Conservation (phyloP, 177 flowering plant genomes). For the Vitis hybrid region DNA sequence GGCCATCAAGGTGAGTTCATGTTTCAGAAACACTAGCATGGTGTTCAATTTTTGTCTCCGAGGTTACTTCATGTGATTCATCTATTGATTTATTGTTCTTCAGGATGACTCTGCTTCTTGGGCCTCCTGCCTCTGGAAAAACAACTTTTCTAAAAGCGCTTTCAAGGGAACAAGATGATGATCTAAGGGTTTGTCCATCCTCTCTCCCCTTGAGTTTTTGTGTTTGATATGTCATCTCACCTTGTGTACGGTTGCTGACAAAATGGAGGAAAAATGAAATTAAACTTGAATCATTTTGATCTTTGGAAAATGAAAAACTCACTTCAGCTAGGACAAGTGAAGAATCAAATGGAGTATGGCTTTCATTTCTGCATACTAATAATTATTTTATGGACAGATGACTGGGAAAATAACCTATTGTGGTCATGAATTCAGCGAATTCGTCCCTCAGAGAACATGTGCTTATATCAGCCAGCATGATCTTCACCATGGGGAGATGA, state of each 20-base stretch:
- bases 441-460: slow-evolving; percentile 38
- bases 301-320: neutral
- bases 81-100: slow-evolving; percentile 2
- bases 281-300: neutral
- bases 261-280: too few relatives aligned
- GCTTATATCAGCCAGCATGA: slow-evolving; percentile 41
- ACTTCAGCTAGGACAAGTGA: too few relatives aligned
- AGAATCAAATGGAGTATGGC: too few relatives aligned
- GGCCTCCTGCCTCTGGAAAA: slow-evolving; percentile 56
- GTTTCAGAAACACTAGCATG: too few relatives aligned
- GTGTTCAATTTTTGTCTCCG: too few relatives aligned
- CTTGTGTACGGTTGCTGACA: too few relatives aligned
- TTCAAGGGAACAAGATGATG: slow-evolving; percentile 38
- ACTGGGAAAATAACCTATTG: slow-evolving; percentile 32
- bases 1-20: slow-evolving; percentile 38
- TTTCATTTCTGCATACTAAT: too few relatives aligned
- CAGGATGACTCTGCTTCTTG: slow-evolving; percentile 62
- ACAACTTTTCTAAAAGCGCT: slow-evolving; percentile 51
- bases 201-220: neutral
- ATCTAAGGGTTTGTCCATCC: slow-evolving; percentile 31
- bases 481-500: slow-evolving; percentile 39
- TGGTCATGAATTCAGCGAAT: slow-evolving; percentile 32
- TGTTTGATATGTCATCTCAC: too few relatives aligned
- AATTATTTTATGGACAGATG: slow-evolving; percentile 20
- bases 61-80: neutral